phyloP scores from a whole-genome alignment of 2,329 filamentous ascomycete species.

The Exophiala dermatitidis region DNA sequence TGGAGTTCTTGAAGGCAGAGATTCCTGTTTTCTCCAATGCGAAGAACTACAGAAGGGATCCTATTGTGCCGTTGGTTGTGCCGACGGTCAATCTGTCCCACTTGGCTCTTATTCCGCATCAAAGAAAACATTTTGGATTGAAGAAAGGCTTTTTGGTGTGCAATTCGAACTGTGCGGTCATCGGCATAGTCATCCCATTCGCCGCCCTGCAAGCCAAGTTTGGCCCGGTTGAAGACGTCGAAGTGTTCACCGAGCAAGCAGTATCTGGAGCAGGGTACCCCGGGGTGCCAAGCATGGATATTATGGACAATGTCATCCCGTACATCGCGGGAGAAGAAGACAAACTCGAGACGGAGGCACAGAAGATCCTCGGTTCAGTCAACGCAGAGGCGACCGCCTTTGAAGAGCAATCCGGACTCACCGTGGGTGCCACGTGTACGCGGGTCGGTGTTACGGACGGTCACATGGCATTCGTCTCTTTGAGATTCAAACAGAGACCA shows the following conservation, averaged over 20 bases:
- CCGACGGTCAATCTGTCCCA: constrained; percentile 90
- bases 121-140: constrained; percentile 64
- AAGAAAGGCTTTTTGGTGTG: constrained; percentile 88
- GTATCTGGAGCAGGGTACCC: constrained; percentile 74
- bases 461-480: constrained; percentile 87
- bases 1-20: constrained; percentile 81
- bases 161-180: constrained; percentile 97
- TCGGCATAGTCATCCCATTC: constrained; percentile 90
- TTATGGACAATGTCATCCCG: constrained; percentile 91
- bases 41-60: constrained; percentile 91
- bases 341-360: constrained; percentile 89
- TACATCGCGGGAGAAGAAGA: constrained; percentile 92
- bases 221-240: constrained; percentile 66
- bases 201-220: constrained; percentile 82
- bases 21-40: constrained; percentile 95
- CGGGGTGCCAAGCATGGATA: constrained; percentile 80
- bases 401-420: constrained; percentile 64
- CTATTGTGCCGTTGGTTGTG: constrained; percentile 84
- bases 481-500: constrained; percentile 70
- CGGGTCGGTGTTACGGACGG: constrained; percentile 92
- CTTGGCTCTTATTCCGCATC: constrained; percentile 80
- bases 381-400: constrained; percentile 67
- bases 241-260: constrained; percentile 91
- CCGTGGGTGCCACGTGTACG: constrained; percentile 82
- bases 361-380: constrained; percentile 81